Percentiles rank a stretch among this genome's conserved stretches.
These are phyloP conservation scores for Yamadazyma taylorii DNA, from an alignment of 1,139 yeast genomes.

Conservation along the genomic window DNA sequence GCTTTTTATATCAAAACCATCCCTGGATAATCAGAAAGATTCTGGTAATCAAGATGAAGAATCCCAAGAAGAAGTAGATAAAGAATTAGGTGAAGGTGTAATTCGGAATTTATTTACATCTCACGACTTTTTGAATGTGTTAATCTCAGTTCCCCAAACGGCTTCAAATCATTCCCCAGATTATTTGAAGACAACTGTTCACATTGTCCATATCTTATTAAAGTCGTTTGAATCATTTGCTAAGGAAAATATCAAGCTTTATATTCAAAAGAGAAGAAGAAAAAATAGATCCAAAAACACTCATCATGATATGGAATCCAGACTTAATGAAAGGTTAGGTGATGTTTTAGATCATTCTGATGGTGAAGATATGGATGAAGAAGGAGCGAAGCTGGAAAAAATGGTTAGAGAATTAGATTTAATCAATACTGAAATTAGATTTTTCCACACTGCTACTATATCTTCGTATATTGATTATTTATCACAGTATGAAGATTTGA, in stretches of 20 bases:
- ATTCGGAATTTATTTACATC: slow-evolving; percentile 58
- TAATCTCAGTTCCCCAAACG: slow-evolving; percentile 61
- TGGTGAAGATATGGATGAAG: slow-evolving; percentile 47
- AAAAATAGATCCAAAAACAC: slow-evolving; percentile 23
- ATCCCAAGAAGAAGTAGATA: slow-evolving; percentile 48
- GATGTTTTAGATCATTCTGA: slow-evolving; percentile 45
- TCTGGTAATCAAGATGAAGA: slow-evolving; percentile 41
- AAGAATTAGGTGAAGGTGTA: slow-evolving; percentile 50
- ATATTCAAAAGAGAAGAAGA: slow-evolving; percentile 50
- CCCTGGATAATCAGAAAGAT: slow-evolving; percentile 20
- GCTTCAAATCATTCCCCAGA: slow-evolving; percentile 68
- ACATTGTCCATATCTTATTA: slow-evolving; percentile 64
- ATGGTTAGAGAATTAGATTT: slow-evolving; percentile 56
- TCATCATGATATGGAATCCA: slow-evolving; percentile 29
- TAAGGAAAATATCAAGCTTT: slow-evolving; percentile 58
- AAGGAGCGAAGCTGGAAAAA: slow-evolving; percentile 36
- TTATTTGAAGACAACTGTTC: slow-evolving; percentile 61
- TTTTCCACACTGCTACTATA: slow-evolving; percentile 44
- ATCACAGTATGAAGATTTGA: slow-evolving; percentile 60
- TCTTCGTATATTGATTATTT: slow-evolving; percentile 55
- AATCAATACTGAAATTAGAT: slow-evolving; percentile 36
- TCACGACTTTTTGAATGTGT: slow-evolving; percentile 57
- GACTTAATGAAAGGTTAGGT: slow-evolving; percentile 14
- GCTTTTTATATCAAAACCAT: slow-evolving; percentile 33
- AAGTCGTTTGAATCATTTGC: slow-evolving; percentile 70